A percentile compares a stretch with the other conserved stretches of the same genome.
Conservation (phyloP, 257 asterid species). For the Nicotiana benthamiana region DNA sequence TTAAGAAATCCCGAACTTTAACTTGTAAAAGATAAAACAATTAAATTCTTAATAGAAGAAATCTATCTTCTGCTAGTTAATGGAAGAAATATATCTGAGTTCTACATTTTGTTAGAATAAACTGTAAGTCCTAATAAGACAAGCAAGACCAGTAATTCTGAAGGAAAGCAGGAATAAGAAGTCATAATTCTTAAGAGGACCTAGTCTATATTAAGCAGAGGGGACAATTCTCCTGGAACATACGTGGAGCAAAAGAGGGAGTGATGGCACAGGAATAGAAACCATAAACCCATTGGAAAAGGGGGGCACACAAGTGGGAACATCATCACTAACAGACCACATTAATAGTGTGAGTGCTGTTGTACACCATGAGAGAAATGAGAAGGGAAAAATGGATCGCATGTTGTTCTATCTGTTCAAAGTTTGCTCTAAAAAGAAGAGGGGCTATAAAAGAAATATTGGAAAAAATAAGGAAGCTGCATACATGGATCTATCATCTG, state of each 20-base stretch:
- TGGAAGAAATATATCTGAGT: neutral
- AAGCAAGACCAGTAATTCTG: neutral
- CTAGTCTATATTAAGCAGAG: neutral
- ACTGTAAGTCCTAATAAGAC: neutral
- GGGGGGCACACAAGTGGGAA: neutral
- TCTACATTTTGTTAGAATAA: neutral
- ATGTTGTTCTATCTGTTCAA: neutral
- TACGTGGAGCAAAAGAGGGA: neutral
- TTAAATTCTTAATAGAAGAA: neutral
- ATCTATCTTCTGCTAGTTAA: neutral
- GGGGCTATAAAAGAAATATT: neutral
- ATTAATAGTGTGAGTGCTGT: neutral
- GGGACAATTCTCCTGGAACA: neutral
- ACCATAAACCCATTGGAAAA: neutral
- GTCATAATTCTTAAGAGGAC: neutral
- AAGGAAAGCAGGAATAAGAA: neutral
- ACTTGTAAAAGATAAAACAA: neutral
- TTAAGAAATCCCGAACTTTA: neutral
- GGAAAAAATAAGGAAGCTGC: neutral
- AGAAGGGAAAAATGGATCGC: neutral
- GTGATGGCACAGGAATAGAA: neutral
- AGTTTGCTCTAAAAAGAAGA: neutral
- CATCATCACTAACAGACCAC: neutral
- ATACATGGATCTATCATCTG: neutral
- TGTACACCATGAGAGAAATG: neutral